Percentiles rank a stretch among this genome's conserved stretches.
These are phyloP conservation scores for Penicillium sp. DNA, from an alignment of 2,329 filamentous ascomycete genomes.

Conservation along the genomic window DNA sequence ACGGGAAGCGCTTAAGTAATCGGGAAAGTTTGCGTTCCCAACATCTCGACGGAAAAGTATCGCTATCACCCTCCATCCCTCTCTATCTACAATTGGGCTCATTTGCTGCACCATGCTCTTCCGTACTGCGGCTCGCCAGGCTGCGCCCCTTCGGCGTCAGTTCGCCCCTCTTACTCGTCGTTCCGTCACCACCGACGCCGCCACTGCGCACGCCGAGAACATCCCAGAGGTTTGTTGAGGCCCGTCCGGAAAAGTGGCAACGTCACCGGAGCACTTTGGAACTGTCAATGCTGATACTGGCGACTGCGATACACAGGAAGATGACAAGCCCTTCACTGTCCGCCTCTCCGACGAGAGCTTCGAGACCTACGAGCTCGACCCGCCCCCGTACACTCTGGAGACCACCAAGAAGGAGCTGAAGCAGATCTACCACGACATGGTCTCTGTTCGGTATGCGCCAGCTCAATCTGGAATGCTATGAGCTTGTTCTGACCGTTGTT, in stretches of 20 bases:
- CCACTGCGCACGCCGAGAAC: conserved; percentile 84
- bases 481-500: conserved; percentile 10
- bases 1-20: conserved; percentile 29
- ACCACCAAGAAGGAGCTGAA: conserved; percentile 98
- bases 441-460: conserved; percentile 73
- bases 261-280: conserved; percentile 39
- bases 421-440: conserved; percentile 99
- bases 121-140: conserved; percentile 63
- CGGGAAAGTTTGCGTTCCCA: conserved; percentile 35
- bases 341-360: conserved; percentile 97
- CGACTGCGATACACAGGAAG: conserved; percentile 59
- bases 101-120: conserved; percentile 62
- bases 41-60: conserved; percentile 34
- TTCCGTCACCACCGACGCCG: conserved; percentile 91
- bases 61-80: conserved; percentile 24
- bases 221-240: conserved; percentile 62
- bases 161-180: conserved; percentile 57
- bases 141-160: conserved; percentile 55
- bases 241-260: conserved; percentile 28
- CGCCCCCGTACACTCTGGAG: conserved; percentile 85
- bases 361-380: conserved; percentile 98
- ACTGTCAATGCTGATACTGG: conserved; percentile 21
- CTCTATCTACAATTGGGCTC: conserved; percentile 30
- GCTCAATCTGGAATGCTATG: neutral
- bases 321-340: conserved; percentile 89